phyloP scores from a whole-genome alignment of 192 early-diverging fungal species.

The Coemansia sp. region DNA sequence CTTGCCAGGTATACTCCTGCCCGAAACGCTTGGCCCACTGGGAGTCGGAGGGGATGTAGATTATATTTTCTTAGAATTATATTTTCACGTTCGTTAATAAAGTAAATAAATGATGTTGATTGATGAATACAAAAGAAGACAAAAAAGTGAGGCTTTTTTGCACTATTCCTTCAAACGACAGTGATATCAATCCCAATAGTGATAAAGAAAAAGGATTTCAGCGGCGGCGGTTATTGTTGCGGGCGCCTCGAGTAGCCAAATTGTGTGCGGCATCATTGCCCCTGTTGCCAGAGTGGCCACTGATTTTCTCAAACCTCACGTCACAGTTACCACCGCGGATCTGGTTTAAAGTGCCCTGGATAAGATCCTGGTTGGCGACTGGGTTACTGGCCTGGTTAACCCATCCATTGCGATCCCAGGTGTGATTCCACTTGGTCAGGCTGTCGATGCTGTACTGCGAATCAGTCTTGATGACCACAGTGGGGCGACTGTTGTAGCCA shows the following conservation, averaged over 20 bases:
- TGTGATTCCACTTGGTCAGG: slow-evolving; percentile 26
- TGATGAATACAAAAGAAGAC: not conserved
- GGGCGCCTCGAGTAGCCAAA: slow-evolving; percentile 7
- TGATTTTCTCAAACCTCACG: slow-evolving; percentile 11
- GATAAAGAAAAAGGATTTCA: not conserved
- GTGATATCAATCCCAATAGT: no score
- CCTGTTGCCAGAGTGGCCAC: not conserved
- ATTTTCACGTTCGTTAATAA: no score
- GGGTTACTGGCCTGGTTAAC: not conserved
- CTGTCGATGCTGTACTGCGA: slow-evolving; percentile 23
- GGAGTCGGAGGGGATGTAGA: no score
- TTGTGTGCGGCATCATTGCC: slow-evolving; percentile 14
- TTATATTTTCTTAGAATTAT: no score
- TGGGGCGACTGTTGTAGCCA: not conserved
- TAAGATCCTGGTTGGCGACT: slow-evolving; percentile 22
- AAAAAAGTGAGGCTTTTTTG: not conserved
- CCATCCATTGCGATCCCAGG: slow-evolving; percentile 30
- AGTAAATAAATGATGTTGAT: not conserved
- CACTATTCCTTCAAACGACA: not conserved
- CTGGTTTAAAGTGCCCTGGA: not conserved
- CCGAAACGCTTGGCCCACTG: no score
- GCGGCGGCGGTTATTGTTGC: slow-evolving; percentile 1
- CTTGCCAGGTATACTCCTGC: not conserved
- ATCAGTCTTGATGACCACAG: slow-evolving; percentile 25
- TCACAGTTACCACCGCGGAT: slow-evolving; percentile 2